phyloP scores from a whole-genome alignment of 495 filamentous ascomycete genomes.

The Penicillium riverlandense region DNA sequence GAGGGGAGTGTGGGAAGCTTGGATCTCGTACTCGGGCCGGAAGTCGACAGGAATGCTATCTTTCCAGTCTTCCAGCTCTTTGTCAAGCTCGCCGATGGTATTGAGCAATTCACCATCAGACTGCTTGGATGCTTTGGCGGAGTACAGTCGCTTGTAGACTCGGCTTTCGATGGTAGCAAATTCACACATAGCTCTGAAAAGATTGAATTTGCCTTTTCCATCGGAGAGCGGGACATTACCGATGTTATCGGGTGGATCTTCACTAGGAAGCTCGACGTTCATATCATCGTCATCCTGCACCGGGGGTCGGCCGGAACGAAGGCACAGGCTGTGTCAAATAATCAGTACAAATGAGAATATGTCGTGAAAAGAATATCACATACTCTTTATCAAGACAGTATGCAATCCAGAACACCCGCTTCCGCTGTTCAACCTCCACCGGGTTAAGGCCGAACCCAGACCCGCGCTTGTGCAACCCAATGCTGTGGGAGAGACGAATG shows the following conservation, averaged over 20 bases:
- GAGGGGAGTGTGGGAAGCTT: constrained; percentile 78
- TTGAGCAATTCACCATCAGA: constrained; percentile 91
- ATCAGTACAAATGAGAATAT: constrained; percentile 8
- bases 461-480: constrained; percentile 89
- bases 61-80: constrained; percentile 92
- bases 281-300: constrained; percentile 97
- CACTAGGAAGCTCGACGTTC: constrained; percentile 92
- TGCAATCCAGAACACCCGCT: constrained; percentile 96
- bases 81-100: constrained; percentile 92
- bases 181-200: constrained; percentile 86
- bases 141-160: constrained; percentile 91
- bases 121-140: constrained; percentile 84
- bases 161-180: constrained; percentile 88
- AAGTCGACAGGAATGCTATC: constrained; percentile 90
- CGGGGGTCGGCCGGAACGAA: constrained; percentile 85
- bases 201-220: constrained; percentile 87
- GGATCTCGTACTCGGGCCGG: constrained; percentile 91
- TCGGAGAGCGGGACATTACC: constrained; percentile 87
- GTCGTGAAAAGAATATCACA: constrained; percentile 4
- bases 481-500: constrained; percentile 85
- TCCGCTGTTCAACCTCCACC: constrained; percentile 89
- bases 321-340: constrained; percentile 54
- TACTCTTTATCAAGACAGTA: constrained; percentile 93
- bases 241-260: constrained; percentile 83
- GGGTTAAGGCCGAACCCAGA: constrained; percentile 85